phyloP scores from a whole-genome alignment of 2,329 filamentous ascomycete genomes.

The Fusarium buharicum region DNA sequence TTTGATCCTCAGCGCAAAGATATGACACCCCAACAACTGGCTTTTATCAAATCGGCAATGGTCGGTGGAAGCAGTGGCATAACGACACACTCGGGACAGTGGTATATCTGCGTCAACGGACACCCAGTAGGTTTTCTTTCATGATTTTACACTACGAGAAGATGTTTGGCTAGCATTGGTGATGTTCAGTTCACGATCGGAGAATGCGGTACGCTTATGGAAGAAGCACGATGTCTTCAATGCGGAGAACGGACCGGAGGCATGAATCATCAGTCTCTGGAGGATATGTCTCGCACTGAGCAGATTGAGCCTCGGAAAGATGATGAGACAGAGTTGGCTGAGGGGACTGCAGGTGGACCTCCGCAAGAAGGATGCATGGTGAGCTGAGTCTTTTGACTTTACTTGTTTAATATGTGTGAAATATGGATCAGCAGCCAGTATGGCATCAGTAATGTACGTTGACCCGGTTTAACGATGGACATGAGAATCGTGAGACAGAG shows the following conservation, averaged over 20 bases:
- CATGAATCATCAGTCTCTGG: neutral
- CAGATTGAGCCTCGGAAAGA: conserved; percentile 7
- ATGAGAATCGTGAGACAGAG: too few relatives aligned
- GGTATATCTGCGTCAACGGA: conserved; percentile 49
- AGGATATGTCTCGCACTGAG: too few relatives aligned
- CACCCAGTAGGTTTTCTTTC: conserved; percentile 44
- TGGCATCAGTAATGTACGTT: too few relatives aligned
- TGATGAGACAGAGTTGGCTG: neutral
- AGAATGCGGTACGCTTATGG: conserved; percentile 74
- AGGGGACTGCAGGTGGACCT: too few relatives aligned
- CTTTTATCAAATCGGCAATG: conserved; percentile 60
- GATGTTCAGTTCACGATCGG: conserved; percentile 66
- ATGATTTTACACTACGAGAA: too few relatives aligned
- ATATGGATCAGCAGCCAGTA: neutral
- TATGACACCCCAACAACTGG: conserved; percentile 55
- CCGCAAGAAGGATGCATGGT: too few relatives aligned
- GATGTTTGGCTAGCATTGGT: too few relatives aligned
- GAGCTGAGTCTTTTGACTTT: too few relatives aligned
- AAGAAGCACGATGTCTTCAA: conserved; percentile 69
- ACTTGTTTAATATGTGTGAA: too few relatives aligned
- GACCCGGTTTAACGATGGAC: too few relatives aligned
- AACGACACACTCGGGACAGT: conserved; percentile 50
- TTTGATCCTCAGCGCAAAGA: conserved; percentile 53
- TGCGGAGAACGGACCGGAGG: conserved; percentile 58
- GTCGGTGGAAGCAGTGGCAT: conserved; percentile 54